Evolutionary conservation across 306 rosid genomes (phyloP).

Genomic region (Benincasa hispida): DNA sequence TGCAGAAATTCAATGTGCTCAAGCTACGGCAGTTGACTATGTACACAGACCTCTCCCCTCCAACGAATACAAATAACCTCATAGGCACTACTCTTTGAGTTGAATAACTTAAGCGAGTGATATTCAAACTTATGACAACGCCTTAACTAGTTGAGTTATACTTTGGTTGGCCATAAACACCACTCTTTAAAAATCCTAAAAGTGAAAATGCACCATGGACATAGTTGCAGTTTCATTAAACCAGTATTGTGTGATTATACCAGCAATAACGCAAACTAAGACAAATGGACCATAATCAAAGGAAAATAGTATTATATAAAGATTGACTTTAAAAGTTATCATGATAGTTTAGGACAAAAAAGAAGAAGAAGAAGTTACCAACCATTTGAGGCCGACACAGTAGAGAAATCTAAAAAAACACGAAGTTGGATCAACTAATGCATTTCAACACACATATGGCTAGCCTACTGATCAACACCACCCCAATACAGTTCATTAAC

Average conservation of each 20-base stretch:
- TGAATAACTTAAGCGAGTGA: background rate
- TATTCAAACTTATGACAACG: background rate
- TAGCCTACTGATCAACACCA: slow-evolving; percentile 5
- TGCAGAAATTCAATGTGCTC: background rate
- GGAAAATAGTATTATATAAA: background rate
- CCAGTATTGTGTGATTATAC: background rate
- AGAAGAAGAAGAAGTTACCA: background rate
- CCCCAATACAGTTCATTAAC: background rate
- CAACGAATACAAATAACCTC: background rate
- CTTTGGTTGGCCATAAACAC: background rate
- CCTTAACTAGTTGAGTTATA: background rate
- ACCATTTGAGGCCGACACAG: background rate
- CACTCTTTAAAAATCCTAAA: background rate
- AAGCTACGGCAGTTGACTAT: background rate
- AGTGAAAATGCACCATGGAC: background rate
- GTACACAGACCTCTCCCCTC: background rate
- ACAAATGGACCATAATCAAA: background rate
- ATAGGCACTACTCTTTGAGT: background rate
- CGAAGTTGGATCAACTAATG: background rate
- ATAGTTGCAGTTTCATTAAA: background rate
- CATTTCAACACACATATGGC: background rate
- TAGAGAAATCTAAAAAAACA: background rate
- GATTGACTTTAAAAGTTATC: background rate
- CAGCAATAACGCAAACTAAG: background rate
- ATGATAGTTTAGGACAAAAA: background rate